These are phyloP conservation scores for Teunomyces stri DNA, from an alignment of 805 yeast species.

Conservation along the genomic window DNA sequence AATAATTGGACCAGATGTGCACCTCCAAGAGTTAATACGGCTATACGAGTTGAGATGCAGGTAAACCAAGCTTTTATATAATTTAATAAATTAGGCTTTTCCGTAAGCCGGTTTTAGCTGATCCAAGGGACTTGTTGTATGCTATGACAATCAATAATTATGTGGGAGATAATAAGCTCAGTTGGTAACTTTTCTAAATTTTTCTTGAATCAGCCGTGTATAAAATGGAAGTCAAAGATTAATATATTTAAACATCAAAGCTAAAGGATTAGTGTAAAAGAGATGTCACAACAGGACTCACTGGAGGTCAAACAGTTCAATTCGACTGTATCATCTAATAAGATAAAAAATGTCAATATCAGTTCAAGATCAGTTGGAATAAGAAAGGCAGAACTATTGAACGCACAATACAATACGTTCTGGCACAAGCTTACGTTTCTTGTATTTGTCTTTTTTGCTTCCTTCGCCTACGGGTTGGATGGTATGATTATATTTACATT, in stretches of 20 bases:
- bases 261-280: neutral
- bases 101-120: neutral
- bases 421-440: constrained; percentile 42
- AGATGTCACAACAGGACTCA: neutral
- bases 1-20: neutral
- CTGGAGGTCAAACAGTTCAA: neutral
- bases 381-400: constrained; percentile 52
- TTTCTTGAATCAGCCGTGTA: neutral
- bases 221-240: neutral
- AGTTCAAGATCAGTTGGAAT: constrained; percentile 47
- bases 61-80: neutral
- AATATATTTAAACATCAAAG: neutral
- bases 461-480: constrained; percentile 62
- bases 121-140: neutral
- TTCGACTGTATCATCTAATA: neutral
- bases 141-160: neutral
- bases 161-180: neutral
- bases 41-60: neutral
- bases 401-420: constrained; percentile 43
- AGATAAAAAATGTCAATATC: neutral
- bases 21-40: neutral
- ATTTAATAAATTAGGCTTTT: neutral
- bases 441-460: constrained; percentile 49
- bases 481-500: constrained; percentile 46
- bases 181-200: neutral